These are phyloP conservation scores for Dillenia turbinata DNA, from an alignment of 164 flowering plant genomes.

Conservation along the genomic window DNA sequence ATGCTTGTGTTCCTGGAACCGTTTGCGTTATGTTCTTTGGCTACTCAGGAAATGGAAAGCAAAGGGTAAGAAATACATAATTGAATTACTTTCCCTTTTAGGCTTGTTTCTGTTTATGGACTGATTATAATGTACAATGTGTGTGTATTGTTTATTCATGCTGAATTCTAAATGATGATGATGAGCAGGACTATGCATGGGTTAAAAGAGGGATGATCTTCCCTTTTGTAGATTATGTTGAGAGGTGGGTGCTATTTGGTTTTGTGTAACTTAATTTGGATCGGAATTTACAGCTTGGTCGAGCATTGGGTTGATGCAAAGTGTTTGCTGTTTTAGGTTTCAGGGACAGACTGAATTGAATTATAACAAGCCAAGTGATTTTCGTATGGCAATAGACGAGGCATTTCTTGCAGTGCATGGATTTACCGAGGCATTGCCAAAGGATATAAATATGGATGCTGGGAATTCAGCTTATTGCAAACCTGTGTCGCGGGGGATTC, in stretches of 20 bases:
- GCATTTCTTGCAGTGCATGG: constrained; percentile 87
- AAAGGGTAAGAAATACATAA: constrained; percentile 47
- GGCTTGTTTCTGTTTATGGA: not conserved
- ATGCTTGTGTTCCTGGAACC: constrained; percentile 68
- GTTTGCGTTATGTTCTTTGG: constrained; percentile 97
- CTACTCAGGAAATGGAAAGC: constrained; percentile 60
- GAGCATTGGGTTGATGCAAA: not conserved
- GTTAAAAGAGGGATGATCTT: constrained; percentile 70
- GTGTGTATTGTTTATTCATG: constrained; percentile 1
- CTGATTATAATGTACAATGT: not conserved
- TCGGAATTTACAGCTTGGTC: not conserved
- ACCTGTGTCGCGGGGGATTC: constrained; percentile 32
- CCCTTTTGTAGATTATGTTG: constrained; percentile 76
- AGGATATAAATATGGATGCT: constrained; percentile 39
- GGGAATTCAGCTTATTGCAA: constrained; percentile 29
- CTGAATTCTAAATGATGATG: constrained; percentile 4
- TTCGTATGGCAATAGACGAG: constrained; percentile 83
- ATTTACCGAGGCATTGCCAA: constrained; percentile 35
- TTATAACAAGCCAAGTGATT: constrained; percentile 52
- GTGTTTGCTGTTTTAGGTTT: constrained; percentile 45
- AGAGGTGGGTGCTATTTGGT: constrained; percentile 46
- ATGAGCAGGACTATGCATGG: constrained; percentile 94
- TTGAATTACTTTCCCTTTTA: not conserved
- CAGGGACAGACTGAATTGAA: constrained; percentile 65
- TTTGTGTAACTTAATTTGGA: not conserved